Base-by-base conservation (phyloP, 768 basidiomycete genomes). In the Tricholoma terreum region DNA sequence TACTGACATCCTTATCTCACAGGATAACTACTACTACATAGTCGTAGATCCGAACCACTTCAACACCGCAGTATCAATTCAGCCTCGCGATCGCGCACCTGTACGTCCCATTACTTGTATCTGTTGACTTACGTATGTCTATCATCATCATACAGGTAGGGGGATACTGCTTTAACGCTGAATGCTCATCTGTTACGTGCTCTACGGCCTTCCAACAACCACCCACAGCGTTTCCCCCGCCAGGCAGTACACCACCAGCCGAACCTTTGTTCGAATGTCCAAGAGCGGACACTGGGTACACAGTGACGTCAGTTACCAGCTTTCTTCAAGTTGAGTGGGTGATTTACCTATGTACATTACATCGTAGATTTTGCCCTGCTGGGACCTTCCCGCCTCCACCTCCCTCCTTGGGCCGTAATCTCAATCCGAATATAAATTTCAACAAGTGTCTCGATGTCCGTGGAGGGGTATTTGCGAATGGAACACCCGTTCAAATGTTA, bases 381-480 rank as follows among this genome's bases (percentile, higher is more conserved):
- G 68, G 66, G 3, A 24, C 51, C 2, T 66, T 69, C 58, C 68
- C 69, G 1, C 27, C 56, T n/a, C 49, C 53, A 33, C 14, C 63
- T 52, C 49, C 61, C 49, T 33, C 65, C 66, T 46, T 59, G 43
- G 48, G 65, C 61, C 36, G 49, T 35, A 27, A 34, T 21, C 59
- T 68, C 31, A 72, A 75, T 61, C 71, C 71, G 11, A 65, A 64
- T 55, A 58, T 62, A 7, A 62, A 67, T 49, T 40, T 38, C 2
- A 58, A 61, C 14, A 73, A 74, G 57, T 75, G 71, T 53, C 61
- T 74, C 12, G 71, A 74, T 17, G 73, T 73, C 50, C 71, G 69
- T 14, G 71, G 67, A 4, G 70, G 58, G 2, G 45, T 60, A n/a
- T 66, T 67, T 43, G 62, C 64, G 5, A 67, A 73, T 56, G 71